A percentile compares a stretch with the other conserved stretches of the same genome.
Conservation (phyloP, 352 stramenopile genomes). For the Phytophthora europaea region DNA sequence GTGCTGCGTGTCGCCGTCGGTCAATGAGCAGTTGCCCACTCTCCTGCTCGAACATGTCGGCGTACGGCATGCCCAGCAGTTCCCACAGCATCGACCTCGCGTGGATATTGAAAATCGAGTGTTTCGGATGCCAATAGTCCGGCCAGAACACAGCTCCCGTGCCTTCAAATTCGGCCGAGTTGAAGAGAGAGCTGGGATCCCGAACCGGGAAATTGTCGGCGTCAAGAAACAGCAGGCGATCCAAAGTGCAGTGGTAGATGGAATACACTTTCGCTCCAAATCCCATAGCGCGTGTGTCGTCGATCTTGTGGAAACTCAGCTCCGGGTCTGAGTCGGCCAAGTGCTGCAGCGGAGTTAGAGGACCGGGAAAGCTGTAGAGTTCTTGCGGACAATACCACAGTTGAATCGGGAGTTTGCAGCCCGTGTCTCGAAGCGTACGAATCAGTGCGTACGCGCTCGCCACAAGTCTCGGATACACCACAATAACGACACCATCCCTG, state of each 20-base stretch:
- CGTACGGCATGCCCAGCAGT: conserved; percentile 49
- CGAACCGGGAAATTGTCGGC: conserved; percentile 60
- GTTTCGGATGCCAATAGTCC: conserved; percentile 66
- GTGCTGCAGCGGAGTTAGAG: conserved; percentile 30
- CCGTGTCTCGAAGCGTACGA: conserved; percentile 42
- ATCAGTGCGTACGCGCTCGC: conserved; percentile 50
- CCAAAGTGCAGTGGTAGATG: conserved; percentile 50
- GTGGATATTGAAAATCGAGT: conserved; percentile 74
- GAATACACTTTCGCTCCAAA: conserved; percentile 65
- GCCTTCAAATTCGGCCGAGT: conserved; percentile 36
- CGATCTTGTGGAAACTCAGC: conserved; percentile 37
- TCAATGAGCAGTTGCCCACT: conserved; percentile 67
- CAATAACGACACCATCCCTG: conserved; percentile 56
- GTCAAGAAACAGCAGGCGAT: conserved; percentile 65
- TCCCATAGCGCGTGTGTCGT: conserved; percentile 37
- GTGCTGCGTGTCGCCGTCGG: conserved; percentile 33
- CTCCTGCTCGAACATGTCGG: conserved; percentile 77
- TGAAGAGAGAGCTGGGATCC: conserved; percentile 63
- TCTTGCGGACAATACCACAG: conserved; percentile 61
- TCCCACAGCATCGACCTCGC: conserved; percentile 61
- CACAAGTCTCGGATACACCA: conserved; percentile 62
- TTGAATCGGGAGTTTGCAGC: conserved; percentile 61
- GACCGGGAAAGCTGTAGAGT: conserved; percentile 34
- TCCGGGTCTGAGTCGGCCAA: conserved; percentile 34
- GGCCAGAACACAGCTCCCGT: conserved; percentile 71